Percentiles rank a stretch among this genome's conserved stretches.
Conservation (phyloP, 306 rosid genomes). For the Begonia masoniana region DNA sequence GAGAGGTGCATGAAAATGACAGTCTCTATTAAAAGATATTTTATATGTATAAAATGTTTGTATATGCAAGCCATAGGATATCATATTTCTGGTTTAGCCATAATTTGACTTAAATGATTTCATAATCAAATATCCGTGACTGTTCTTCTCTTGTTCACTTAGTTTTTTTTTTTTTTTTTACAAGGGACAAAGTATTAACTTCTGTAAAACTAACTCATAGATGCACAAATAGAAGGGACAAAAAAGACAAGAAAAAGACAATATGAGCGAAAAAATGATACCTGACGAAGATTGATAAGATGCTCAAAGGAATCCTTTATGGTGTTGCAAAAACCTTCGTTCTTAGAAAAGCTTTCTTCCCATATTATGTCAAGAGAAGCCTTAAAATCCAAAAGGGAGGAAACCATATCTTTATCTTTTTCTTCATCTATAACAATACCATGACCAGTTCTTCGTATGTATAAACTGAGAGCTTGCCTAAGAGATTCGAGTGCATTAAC, state of each 20-base stretch:
- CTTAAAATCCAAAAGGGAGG: slow-evolving; percentile 87
- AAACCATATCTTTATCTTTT: slow-evolving; percentile 95
- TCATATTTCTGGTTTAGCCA: no score
- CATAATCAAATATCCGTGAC: no score
- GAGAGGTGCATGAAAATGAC: no score
- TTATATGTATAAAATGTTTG: no score
- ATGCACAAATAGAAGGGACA: no score
- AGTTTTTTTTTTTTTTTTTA: no score
- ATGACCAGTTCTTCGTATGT: slow-evolving; percentile 83
- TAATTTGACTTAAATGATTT: no score
- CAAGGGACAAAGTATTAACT: no score
- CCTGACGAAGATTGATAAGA: slow-evolving; percentile 98
- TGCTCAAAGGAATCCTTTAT: slow-evolving; percentile 92
- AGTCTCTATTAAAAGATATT: no score
- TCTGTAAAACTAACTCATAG: no score
- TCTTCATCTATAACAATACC: slow-evolving; percentile 91
- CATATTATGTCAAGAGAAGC: slow-evolving; percentile 86
- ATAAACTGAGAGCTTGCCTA: slow-evolving; percentile 75
- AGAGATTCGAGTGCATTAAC: slow-evolving; percentile 90
- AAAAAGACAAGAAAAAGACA: background rate
- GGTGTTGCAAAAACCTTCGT: slow-evolving; percentile 81
- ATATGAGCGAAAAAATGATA: slow-evolving; percentile 15
- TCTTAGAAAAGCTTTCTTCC: slow-evolving; percentile 92
- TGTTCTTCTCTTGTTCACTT: no score
- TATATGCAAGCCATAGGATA: no score